Evolutionary conservation across 2,329 filamentous ascomycete species (phyloP).

Genomic region (Beauveria asiatica): DNA sequence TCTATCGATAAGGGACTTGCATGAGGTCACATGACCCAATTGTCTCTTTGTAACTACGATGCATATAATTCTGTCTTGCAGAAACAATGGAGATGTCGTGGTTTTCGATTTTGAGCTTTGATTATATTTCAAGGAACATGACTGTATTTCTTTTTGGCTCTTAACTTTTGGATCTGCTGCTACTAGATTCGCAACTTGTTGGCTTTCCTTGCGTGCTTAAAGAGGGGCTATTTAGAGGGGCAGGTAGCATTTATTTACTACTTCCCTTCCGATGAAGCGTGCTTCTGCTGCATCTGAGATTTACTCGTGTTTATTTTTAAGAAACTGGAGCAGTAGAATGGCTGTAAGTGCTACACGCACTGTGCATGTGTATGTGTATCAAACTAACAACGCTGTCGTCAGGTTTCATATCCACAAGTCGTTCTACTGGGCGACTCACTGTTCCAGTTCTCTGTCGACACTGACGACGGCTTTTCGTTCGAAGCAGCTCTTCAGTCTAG

Average conservation of each 20-base stretch:
- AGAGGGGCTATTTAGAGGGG: slow-evolving; percentile 4
- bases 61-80: neutral
- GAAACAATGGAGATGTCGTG: neutral
- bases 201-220: neutral
- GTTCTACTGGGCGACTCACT: slow-evolving; percentile 89
- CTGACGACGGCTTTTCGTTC: slow-evolving; percentile 64
- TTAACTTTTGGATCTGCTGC: neutral
- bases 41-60: neutral
- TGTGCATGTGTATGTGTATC: neutral
- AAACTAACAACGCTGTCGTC: neutral
- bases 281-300: too few relatives aligned
- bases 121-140: neutral
- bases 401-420: slow-evolving; percentile 59
- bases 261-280: too few relatives aligned
- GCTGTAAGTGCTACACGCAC: slow-evolving; percentile 14
- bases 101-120: neutral
- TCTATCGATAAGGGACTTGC: slow-evolving; percentile 5
- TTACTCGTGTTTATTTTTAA: neutral
- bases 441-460: slow-evolving; percentile 57
- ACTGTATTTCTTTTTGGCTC: neutral
- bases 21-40: neutral
- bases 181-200: neutral
- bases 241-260: neutral
- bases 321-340: slow-evolving; percentile 8
- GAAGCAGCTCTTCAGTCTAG: slow-evolving; percentile 61